Conservation (phyloP, 1,284 basidiomycete species). For the Cryptococcus amylolentus region DNA sequence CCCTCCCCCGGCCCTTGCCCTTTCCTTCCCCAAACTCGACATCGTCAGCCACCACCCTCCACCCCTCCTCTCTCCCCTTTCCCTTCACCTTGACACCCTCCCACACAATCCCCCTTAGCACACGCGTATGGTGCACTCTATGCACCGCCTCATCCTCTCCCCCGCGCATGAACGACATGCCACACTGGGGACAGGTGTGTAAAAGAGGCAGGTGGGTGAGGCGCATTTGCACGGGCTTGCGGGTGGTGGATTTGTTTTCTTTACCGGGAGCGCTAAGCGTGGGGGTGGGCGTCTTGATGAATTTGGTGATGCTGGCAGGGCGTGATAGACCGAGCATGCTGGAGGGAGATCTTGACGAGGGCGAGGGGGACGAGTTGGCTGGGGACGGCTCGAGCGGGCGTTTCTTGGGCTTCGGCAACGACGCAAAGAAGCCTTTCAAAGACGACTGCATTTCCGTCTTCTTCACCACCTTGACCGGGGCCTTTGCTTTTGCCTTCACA, state of each 20-base stretch:
- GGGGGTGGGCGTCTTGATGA: background rate
- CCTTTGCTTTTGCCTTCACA: background rate
- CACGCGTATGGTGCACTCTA: conserved; percentile 46
- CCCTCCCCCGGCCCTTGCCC: conserved; percentile 24
- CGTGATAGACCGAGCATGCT: background rate
- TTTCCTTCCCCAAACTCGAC: conserved; percentile 22
- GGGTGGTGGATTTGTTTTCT: background rate
- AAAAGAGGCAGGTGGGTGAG: conserved; percentile 34
- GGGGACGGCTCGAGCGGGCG: conserved; percentile 11
- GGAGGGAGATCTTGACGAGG: background rate
- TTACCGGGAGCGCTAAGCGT: background rate
- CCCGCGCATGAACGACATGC: conserved; percentile 51
- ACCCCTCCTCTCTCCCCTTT: conserved; percentile 19
- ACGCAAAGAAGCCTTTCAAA: conserved; percentile 35
- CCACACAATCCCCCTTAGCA: conserved; percentile 49
- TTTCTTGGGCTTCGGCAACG: conserved; percentile 13
- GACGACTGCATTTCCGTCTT: conserved; percentile 20
- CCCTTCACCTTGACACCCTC: conserved; percentile 24
- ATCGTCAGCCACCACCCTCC: conserved; percentile 26
- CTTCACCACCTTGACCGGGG: background rate
- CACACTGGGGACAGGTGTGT: conserved; percentile 47
- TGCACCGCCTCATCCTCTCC: conserved; percentile 48
- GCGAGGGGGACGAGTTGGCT: background rate
- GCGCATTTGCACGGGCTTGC: conserved; percentile 30
- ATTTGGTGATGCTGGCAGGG: background rate